Evolutionary conservation across 805 yeast species (phyloP).

Genomic region (Candida succiphila): DNA sequence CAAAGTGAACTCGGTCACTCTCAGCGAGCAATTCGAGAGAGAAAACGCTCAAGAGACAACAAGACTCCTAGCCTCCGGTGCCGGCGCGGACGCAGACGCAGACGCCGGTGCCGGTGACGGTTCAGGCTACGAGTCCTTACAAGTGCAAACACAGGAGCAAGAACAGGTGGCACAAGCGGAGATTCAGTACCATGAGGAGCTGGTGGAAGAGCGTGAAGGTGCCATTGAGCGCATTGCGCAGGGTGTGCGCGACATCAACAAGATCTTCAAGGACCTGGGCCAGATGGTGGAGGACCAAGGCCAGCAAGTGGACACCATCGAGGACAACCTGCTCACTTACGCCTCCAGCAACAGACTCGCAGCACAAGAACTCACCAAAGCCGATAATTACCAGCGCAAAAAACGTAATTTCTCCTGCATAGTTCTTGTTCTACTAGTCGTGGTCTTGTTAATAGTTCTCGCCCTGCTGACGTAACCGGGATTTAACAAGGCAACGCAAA

Average conservation of each 20-base stretch:
- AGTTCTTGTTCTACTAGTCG: constrained; percentile 44
- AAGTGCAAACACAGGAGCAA: constrained; percentile 25
- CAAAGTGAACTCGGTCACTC: constrained; percentile 29
- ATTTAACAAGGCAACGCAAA: too few relatives aligned
- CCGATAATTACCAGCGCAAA: constrained; percentile 63
- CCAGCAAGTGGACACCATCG: constrained; percentile 72
- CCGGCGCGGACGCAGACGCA: too few relatives aligned
- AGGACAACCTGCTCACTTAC: constrained; percentile 60
- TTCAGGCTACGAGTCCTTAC: too few relatives aligned
- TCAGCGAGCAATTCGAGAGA: constrained; percentile 21
- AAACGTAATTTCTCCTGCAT: constrained; percentile 71
- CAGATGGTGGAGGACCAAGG: constrained; percentile 79
- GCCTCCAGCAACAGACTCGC: constrained; percentile 63
- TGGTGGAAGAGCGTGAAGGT: constrained; percentile 63
- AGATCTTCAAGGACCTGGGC: constrained; percentile 76
- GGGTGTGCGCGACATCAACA: constrained; percentile 77
- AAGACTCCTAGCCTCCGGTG: too few relatives aligned
- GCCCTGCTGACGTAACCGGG: constrained; percentile 41
- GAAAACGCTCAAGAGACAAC: constrained; percentile 32
- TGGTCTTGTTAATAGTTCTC: constrained; percentile 49
- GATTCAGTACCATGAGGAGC: constrained; percentile 49
- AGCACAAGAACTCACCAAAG: constrained; percentile 56
- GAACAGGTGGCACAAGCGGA: constrained; percentile 29
- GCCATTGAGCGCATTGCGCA: constrained; percentile 65
- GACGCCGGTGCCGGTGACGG: too few relatives aligned